These are phyloP conservation scores for Calocybe indica DNA, from an alignment of 768 basidiomycete genomes.

Conservation along the genomic window DNA sequence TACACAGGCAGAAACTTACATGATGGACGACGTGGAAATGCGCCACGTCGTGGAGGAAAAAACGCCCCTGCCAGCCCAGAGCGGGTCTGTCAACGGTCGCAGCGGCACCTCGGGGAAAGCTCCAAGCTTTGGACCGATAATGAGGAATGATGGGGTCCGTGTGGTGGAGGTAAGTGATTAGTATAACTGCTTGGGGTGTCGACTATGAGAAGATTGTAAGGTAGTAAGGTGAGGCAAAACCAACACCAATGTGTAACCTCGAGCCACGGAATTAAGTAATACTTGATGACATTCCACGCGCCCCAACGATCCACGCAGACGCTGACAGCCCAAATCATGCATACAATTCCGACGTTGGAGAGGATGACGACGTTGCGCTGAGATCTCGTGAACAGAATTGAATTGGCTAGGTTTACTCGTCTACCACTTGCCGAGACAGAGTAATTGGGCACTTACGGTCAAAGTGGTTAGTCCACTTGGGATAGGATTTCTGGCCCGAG, in stretches of 20 bases:
- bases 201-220: neutral
- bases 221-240: conserved; percentile 7
- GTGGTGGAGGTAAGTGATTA: conserved; percentile 58
- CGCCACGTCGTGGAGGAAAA: conserved; percentile 60
- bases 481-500: conserved; percentile 54
- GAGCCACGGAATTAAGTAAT: conserved; percentile 47
- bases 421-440: neutral
- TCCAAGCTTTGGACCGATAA: conserved; percentile 50
- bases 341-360: conserved; percentile 45
- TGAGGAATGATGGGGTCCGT: conserved; percentile 50
- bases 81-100: conserved; percentile 52
- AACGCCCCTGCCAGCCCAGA: conserved; percentile 57
- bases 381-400: conserved; percentile 40
- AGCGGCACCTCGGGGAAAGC: conserved; percentile 52
- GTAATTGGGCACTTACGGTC: conserved; percentile 34
- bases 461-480: conserved; percentile 63
- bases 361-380: conserved; percentile 45
- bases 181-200: conserved; percentile 24
- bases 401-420: conserved; percentile 33
- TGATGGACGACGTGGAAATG: conserved; percentile 60
- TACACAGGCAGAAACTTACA: conserved; percentile 21
- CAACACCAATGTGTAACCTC: conserved; percentile 46
- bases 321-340: conserved; percentile 33
- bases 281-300: conserved; percentile 31
- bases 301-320: conserved; percentile 29